A percentile compares a stretch with the other conserved stretches of the same genome.
These are phyloP conservation scores for Silene coronaria DNA, from an alignment of 179 eudicot genomes.

Conservation along the genomic window DNA sequence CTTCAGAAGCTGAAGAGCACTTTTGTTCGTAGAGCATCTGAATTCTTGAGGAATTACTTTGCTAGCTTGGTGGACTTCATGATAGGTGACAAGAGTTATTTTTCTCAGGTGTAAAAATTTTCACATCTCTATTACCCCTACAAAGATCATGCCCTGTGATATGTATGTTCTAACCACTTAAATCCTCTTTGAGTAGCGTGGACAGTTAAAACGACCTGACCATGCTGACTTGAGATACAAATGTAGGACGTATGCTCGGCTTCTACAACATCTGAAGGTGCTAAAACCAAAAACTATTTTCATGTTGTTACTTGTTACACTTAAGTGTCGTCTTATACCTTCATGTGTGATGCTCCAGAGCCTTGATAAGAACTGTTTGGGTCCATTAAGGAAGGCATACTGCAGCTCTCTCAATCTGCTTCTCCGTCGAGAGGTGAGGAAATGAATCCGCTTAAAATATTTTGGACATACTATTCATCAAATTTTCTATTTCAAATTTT, in stretches of 20 bases:
- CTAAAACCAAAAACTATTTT: not conserved
- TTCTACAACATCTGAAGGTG: conserved; percentile 91
- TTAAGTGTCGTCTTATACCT: conserved; percentile 15
- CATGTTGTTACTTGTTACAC: not conserved
- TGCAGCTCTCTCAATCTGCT: conserved; percentile 91
- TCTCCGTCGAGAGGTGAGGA: conserved; percentile 78
- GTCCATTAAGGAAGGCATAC: conserved; percentile 84
- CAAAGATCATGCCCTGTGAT: conserved; percentile 1
- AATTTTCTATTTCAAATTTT: not conserved
- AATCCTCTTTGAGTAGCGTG: conserved; percentile 60
- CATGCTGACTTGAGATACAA: conserved; percentile 93
- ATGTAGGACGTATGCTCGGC: conserved; percentile 98
- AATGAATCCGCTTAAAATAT: conserved; percentile 7
- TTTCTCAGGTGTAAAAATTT: conserved; percentile 67
- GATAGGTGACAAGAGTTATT: conserved; percentile 92
- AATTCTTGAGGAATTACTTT: conserved; percentile 77
- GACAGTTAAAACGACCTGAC: conserved; percentile 93
- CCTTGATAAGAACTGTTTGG: conserved; percentile 78
- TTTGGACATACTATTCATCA: not conserved
- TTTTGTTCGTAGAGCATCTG: conserved; percentile 89
- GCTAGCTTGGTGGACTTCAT: conserved; percentile 94
- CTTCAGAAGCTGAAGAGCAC: conserved; percentile 66
- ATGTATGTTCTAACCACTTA: conserved; percentile 13
- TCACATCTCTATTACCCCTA: not conserved
- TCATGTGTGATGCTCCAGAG: conserved; percentile 40